These are phyloP conservation scores for Euphorbia corollata DNA, from an alignment of 441 rosid genomes.

Conservation along the genomic window DNA sequence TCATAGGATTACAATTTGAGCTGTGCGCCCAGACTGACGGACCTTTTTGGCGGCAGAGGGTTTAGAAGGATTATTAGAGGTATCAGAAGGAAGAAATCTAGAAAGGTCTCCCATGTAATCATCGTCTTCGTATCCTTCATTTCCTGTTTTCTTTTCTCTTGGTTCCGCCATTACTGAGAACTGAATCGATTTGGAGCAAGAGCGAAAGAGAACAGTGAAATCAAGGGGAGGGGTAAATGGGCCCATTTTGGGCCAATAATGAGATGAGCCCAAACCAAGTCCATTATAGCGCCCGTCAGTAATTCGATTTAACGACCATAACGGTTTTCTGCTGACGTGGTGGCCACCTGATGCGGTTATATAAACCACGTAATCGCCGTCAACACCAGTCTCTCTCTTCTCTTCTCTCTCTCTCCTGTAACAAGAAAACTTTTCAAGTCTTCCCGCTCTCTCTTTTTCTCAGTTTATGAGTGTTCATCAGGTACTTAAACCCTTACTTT, in stretches of 20 bases:
- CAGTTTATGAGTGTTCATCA: background rate
- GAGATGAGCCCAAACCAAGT: background rate
- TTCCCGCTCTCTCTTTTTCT: background rate
- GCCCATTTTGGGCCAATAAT: slow-evolving; percentile 2
- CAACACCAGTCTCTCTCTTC: background rate
- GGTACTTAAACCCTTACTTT: background rate
- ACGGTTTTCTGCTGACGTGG: slow-evolving; percentile 59
- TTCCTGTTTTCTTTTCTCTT: slow-evolving; percentile 22
- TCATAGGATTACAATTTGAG: background rate
- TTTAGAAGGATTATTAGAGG: slow-evolving; percentile 31
- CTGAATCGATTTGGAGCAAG: background rate
- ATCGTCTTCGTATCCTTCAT: slow-evolving; percentile 29
- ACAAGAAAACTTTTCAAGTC: background rate
- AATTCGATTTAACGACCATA: slow-evolving; percentile 24
- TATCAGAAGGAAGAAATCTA: slow-evolving; percentile 54
- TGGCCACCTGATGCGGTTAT: background rate
- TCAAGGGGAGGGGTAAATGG: background rate
- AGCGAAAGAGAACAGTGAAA: background rate
- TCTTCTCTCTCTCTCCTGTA: background rate
- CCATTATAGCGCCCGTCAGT: background rate
- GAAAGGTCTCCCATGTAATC: slow-evolving; percentile 93
- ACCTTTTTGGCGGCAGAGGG: slow-evolving; percentile 36
- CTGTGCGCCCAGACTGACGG: slow-evolving; percentile 6
- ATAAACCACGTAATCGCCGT: slow-evolving; percentile 1
- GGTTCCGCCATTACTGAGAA: slow-evolving; percentile 38